These are phyloP conservation scores for Pyricularia pennisetigena DNA, from an alignment of 2,329 filamentous ascomycete species.

Conservation along the genomic window DNA sequence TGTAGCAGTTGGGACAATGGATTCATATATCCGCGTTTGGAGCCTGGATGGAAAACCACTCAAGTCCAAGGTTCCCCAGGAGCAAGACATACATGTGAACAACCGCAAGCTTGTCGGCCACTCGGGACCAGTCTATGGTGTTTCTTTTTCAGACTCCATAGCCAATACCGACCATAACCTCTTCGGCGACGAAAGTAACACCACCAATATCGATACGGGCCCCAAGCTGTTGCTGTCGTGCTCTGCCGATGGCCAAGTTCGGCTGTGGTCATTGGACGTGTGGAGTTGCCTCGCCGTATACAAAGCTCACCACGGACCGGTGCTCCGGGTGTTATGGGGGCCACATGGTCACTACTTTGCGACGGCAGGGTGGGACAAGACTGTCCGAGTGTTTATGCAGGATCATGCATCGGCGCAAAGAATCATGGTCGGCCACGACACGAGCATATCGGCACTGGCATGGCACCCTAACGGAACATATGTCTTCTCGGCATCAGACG, in stretches of 20 bases:
- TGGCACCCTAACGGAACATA: conserved; percentile 96
- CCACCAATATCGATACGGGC: conserved; percentile 20
- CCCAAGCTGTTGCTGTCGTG: conserved; percentile 71
- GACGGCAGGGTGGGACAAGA: conserved; percentile 80
- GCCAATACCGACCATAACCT: conserved; percentile 39
- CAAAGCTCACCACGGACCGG: conserved; percentile 82
- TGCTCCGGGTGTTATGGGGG: conserved; percentile 82
- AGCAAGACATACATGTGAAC: conserved; percentile 47
- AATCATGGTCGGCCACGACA: conserved; percentile 85
- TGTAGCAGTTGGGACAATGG: conserved; percentile 79
- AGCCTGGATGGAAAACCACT: conserved; percentile 78
- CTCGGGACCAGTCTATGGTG: conserved; percentile 76
- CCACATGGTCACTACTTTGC: conserved; percentile 94
- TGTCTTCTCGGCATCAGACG: conserved; percentile 83
- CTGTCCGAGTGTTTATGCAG: conserved; percentile 82
- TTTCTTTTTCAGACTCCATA: conserved; percentile 74
- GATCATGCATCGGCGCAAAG: conserved; percentile 85
- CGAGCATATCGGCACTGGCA: conserved; percentile 79
- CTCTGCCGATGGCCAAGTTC: conserved; percentile 78
- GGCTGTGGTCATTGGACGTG: conserved; percentile 85
- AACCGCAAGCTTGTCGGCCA: conserved; percentile 77
- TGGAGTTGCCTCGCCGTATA: conserved; percentile 93
- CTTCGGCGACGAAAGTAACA: conserved; percentile 44
- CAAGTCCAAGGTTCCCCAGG: conserved; percentile 50
- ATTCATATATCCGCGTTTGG: conserved; percentile 96